Percentiles rank a stretch among this genome's conserved stretches.
Conservation (phyloP, 768 basidiomycete species). For the Crassisporium funariophilum region DNA sequence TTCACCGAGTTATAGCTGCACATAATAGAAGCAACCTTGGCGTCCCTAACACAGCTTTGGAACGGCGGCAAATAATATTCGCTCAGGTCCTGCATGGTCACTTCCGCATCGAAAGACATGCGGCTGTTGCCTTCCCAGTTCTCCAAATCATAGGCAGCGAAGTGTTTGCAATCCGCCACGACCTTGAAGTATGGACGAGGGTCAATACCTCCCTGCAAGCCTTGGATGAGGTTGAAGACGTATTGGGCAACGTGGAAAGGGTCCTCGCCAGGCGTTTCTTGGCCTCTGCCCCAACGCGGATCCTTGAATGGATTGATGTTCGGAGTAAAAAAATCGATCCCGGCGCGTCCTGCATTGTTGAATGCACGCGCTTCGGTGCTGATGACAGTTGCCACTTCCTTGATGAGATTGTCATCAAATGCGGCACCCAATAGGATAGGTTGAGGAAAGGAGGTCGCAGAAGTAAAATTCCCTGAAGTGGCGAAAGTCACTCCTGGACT, state of each 20-base stretch:
- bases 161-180: constrained; percentile 63
- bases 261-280: constrained; percentile 66
- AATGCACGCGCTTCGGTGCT: constrained; percentile 62
- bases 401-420: constrained; percentile 56
- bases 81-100: constrained; percentile 55
- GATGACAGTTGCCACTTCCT: constrained; percentile 49
- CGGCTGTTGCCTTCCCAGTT: constrained; percentile 55
- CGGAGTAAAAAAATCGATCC: constrained; percentile 59
- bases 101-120: constrained; percentile 53
- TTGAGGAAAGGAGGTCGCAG: constrained; percentile 60
- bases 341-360: constrained; percentile 54
- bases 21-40: constrained; percentile 61
- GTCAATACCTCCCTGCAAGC: constrained; percentile 60
- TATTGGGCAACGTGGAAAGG: constrained; percentile 55
- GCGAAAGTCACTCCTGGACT: constrained; percentile 58
- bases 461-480: constrained; percentile 51
- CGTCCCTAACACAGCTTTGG: constrained; percentile 62
- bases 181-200: constrained; percentile 53
- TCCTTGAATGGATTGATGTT: constrained; percentile 63
- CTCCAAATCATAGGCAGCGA: constrained; percentile 60
- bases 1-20: constrained; percentile 67
- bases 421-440: constrained; percentile 57
- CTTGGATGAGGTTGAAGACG: constrained; percentile 53
- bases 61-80: constrained; percentile 59
- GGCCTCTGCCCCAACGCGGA: constrained; percentile 64